Conservation (phyloP, 768 basidiomycete genomes). For the Neoboletus brunneissimus region DNA sequence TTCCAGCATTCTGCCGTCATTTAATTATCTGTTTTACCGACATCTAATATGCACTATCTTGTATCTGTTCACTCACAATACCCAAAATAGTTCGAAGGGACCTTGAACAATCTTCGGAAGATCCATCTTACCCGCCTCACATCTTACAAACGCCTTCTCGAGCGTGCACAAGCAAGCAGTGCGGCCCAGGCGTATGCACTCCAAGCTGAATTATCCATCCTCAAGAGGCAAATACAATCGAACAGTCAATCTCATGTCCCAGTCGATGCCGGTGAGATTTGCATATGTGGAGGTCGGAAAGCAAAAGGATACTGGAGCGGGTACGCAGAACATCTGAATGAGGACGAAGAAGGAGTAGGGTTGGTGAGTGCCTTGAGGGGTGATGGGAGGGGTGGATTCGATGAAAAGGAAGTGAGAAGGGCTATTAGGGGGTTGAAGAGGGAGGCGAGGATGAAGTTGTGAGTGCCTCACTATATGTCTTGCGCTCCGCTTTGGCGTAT, state of each 20-base stretch:
- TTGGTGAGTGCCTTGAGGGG: slow-evolving; percentile 49
- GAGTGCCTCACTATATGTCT: slow-evolving; percentile 30
- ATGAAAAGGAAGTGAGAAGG: slow-evolving; percentile 66
- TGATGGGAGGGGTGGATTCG: slow-evolving; percentile 53
- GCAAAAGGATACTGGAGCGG: slow-evolving; percentile 72
- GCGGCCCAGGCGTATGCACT: slow-evolving; percentile 84
- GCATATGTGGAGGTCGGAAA: slow-evolving; percentile 59
- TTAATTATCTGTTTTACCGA: not conserved
- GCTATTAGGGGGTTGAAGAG: slow-evolving; percentile 58
- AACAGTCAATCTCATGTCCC: slow-evolving; percentile 9
- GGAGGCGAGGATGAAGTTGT: slow-evolving; percentile 75
- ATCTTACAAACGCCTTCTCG: slow-evolving; percentile 75
- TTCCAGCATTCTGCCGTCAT: not conserved
- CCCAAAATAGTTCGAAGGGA: slow-evolving; percentile 40
- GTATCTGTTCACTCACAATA: slow-evolving; percentile 4
- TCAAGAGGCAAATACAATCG: slow-evolving; percentile 46
- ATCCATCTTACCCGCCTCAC: slow-evolving; percentile 56
- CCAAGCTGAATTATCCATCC: slow-evolving; percentile 72
- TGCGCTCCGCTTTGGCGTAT: not conserved
- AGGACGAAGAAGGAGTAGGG: slow-evolving; percentile 42
- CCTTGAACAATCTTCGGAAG: slow-evolving; percentile 39
- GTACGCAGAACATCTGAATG: slow-evolving; percentile 47
- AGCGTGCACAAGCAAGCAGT: slow-evolving; percentile 73
- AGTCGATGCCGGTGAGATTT: slow-evolving; percentile 32
- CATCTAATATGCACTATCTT: not conserved